A percentile compares a stretch with the other conserved stretches of the same genome.
Evolutionary conservation across 2,329 filamentous ascomycete species (phyloP).

Genomic region (Colletotrichum incanum): DNA sequence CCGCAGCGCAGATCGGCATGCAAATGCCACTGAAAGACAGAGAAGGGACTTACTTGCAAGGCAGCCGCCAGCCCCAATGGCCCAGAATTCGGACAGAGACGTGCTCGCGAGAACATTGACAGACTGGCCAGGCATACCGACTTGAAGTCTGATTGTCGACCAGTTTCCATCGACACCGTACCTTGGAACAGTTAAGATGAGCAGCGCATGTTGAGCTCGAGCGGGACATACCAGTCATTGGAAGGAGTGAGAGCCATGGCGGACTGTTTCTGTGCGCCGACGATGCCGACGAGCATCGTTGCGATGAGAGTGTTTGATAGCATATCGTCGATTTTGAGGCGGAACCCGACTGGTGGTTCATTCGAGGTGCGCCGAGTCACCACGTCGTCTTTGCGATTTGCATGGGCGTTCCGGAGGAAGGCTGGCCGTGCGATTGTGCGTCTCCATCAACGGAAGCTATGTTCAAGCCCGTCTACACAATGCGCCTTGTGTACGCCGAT

Average conservation of each 20-base stretch:
- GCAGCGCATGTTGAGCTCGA: background rate
- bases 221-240: constrained; percentile 35
- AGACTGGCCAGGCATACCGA: constrained; percentile 60
- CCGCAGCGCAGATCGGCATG: background rate
- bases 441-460: constrained; percentile 35
- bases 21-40: background rate
- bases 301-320: constrained; percentile 31
- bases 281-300: constrained; percentile 33
- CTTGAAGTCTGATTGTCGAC: constrained; percentile 77
- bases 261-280: constrained; percentile 36
- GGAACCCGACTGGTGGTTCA: constrained; percentile 20
- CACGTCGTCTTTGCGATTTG: constrained; percentile 31
- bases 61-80: constrained; percentile 73
- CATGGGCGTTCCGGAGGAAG: constrained; percentile 35
- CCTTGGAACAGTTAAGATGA: constrained; percentile 56
- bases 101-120: constrained; percentile 72
- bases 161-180: constrained; percentile 79
- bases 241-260: constrained; percentile 42
- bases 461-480: constrained; percentile 22
- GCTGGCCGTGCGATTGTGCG: constrained; percentile 18
- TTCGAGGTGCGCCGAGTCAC: constrained; percentile 42
- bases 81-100: constrained; percentile 80
- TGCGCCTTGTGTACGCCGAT: background rate
- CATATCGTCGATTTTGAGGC: constrained; percentile 33
- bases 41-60: constrained; percentile 58